Base-by-base conservation (phyloP, 2,329 filamentous ascomycete genomes). In the Aureobasidium mangrovei region DNA sequence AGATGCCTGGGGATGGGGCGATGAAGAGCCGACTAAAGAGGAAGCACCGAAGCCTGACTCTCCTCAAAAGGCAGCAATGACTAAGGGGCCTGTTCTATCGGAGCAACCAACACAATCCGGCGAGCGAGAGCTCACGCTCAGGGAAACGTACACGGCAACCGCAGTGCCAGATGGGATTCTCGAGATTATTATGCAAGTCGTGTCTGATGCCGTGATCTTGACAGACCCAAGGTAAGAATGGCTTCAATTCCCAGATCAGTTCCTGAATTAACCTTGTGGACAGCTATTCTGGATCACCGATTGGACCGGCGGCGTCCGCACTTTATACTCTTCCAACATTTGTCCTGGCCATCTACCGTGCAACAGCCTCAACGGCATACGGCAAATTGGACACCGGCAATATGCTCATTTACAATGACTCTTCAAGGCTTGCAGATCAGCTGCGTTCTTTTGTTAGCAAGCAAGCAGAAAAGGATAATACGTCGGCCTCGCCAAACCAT, bases 1-100 rank as follows among this genome's bases (percentile, higher is more conserved):
- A 10, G 87, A 88, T 57, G 87, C 88, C 28, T 94, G 89, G 86
- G 89, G 86, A 3, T 95, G 90, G 88, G 86, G 82, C 26, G 89
- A 90, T 36, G 86, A 86, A 5, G 70, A 73, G 28, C 70, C 73
- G 18, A 64, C 43, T 5, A 52, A 56, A 35, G 55, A 57, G 12
- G 29, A 52, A 4, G 24, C 45, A 8, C 18, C 39, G 3, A 52
- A 43, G 31, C 32, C 35, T 2, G 63, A 66, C n/a, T 55, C 47
- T 26, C 45, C 44, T 4, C 60, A 26, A 61, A 43, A 55, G n/a
- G 4, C 36, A 7, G 9, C 36, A 9, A 48, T 9, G 35, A 12
- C 29, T 3, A 70, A 61, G 54, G 39, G 44, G 18, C 42, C 62
- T 2, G 35, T 62, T 26, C 33, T 60, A 0, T 26, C 38, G 7